Percentiles rank a stretch among this genome's conserved stretches.
Evolutionary conservation across 257 asterid species (phyloP).

Genomic region (Solanum chilense): DNA sequence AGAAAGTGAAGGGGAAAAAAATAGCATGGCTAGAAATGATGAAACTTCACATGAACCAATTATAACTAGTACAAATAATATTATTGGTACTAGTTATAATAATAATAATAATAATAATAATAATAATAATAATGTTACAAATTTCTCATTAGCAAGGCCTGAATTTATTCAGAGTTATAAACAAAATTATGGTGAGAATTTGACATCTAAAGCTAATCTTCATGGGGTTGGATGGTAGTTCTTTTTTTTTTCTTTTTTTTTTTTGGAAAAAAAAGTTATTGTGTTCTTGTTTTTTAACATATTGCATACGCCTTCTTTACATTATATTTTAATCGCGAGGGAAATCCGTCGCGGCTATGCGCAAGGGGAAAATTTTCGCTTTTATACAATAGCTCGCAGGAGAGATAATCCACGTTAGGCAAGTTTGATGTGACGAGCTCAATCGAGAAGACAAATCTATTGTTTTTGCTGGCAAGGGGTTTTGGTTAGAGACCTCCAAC

Average conservation of each 20-base stretch:
- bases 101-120: neutral
- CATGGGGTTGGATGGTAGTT: conserved; percentile 26
- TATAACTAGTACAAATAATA: neutral
- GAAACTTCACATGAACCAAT: neutral
- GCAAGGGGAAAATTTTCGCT: too few species aligned
- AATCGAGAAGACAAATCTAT: too few species aligned
- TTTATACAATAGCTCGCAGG: too few species aligned
- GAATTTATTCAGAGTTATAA: neutral
- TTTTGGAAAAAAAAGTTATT: neutral
- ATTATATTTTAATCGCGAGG: too few species aligned
- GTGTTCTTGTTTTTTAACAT: neutral
- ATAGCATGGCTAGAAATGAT: conserved; percentile 11
- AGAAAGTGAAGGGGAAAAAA: conserved; percentile 30
- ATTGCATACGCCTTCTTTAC: neutral
- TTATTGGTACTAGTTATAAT: neutral
- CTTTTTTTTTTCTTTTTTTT: neutral
- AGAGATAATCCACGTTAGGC: too few species aligned
- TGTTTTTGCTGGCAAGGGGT: too few species aligned
- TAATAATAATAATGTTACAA: neutral
- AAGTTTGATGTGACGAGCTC: too few species aligned
- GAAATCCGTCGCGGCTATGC: too few species aligned
- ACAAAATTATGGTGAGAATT: conserved; percentile 4
- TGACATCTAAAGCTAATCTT: neutral
- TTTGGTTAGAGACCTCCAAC: too few species aligned
- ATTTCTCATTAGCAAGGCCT: neutral